Evolutionary conservation across 345 rosid genomes (phyloP).

Genomic region (Boechera retrofracta): DNA sequence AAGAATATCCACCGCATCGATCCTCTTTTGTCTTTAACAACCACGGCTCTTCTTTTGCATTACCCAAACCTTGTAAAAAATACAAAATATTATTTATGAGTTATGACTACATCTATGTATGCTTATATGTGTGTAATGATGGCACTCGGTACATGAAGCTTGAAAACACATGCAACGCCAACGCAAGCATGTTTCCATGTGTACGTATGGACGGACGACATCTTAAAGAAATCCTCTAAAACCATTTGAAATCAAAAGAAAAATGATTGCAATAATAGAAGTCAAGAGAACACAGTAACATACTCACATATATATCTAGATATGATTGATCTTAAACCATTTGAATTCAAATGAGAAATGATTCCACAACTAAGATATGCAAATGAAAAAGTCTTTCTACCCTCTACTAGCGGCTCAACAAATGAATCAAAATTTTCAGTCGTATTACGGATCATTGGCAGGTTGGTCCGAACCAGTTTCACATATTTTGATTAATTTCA

Average conservation of each 20-base stretch:
- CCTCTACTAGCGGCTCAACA: neutral
- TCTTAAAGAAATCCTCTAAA: conserved; percentile 3
- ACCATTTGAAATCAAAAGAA: neutral
- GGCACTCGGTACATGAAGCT: neutral
- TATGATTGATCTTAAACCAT: neutral
- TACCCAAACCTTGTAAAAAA: neutral
- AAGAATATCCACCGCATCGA: conserved; percentile 19
- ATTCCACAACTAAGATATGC: neutral
- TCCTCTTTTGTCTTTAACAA: neutral
- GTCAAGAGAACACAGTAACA: neutral
- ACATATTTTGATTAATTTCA: neutral
- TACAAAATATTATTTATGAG: neutral
- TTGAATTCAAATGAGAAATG: neutral
- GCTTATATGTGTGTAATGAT: conserved; percentile 4
- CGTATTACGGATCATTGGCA: neutral
- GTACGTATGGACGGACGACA: neutral
- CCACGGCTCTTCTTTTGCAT: neutral
- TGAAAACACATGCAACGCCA: conserved; percentile 1
- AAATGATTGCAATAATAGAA: conserved; percentile 6
- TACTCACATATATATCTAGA: neutral
- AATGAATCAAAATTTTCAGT: neutral
- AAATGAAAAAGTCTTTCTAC: conserved; percentile 1
- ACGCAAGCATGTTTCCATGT: conserved; percentile 1
- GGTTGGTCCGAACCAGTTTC: neutral
- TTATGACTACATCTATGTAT: neutral